Base-by-base conservation (phyloP, 352 stramenopile genomes). In the Phytophthora sansomeana region DNA sequence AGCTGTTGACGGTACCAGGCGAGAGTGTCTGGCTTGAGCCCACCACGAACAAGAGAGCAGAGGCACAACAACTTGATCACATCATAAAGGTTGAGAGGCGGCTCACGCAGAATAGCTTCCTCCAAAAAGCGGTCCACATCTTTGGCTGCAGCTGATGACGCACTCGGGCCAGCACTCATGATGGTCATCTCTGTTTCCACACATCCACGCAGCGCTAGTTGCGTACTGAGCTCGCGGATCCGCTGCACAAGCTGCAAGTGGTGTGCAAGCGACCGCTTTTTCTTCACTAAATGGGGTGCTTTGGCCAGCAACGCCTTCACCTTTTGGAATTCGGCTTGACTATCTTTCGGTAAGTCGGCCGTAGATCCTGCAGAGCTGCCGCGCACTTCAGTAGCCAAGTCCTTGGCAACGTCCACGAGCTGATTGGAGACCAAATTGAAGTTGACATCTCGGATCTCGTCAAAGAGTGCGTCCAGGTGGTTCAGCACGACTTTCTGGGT, bases 131-230 rank as follows among this genome's bases (percentile, higher is more conserved):
- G 69, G 39, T 92, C 86, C 13, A 92, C 73, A 56, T 87, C 80
- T 39, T 86, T 85, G n/a, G 67, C 72, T 21, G 69, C 62, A 44
- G 66, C 26, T 6, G 71, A 81, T 19, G 67, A 74, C 11, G 65
- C 62, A 50, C 75, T 85, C 41, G 86, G 76, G 0, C 76, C 81
- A 36, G 74, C 73, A 55, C 72, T 90, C 63, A 95, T 80, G 54
- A 95, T 92, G n/a, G 76, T 74, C 80, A 92, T 92, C 61, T 95
- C 87, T 1, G 80, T 89, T 63, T 93, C 84, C 21, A 95, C 77
- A 55, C 83, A 92, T 3, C 80, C 77, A 21, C 80, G 81, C 14
- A 93, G 64, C 16, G 74, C 77, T 13, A 85, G 65, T 32, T 91
- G 71, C 38, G 78, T 78, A 49, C 86, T 94, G 9, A 79, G 65